These are phyloP conservation scores for Capronia americana DNA, from an alignment of 2,329 filamentous ascomycete species.

Conservation along the genomic window DNA sequence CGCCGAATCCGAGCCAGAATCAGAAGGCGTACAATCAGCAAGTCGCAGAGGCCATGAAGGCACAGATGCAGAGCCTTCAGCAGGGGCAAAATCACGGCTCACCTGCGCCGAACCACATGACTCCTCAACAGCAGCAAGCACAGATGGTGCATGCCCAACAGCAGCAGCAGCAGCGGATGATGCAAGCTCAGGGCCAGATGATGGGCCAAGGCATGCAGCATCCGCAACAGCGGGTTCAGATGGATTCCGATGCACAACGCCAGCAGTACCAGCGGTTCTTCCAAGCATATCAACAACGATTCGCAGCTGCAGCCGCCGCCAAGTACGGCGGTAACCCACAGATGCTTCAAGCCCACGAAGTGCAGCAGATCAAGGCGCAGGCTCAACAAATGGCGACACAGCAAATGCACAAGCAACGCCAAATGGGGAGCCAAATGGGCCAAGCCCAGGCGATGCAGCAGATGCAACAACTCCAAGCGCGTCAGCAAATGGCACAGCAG, in stretches of 20 bases:
- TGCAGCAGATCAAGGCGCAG: conserved; percentile 32
- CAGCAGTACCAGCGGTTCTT: conserved; percentile 30
- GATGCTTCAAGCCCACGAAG: conserved; percentile 33
- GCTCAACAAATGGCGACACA: conserved; percentile 29
- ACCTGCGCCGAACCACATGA: conserved; percentile 37
- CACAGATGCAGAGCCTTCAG: conserved; percentile 37
- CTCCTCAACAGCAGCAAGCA: conserved; percentile 34
- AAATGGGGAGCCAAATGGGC: conserved; percentile 13
- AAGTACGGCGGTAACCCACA: conserved; percentile 37
- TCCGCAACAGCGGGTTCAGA: conserved; percentile 33
- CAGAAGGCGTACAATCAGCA: conserved; percentile 35
- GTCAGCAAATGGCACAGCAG: conserved; percentile 29
- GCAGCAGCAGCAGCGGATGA: conserved; percentile 34
- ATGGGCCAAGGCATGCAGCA: conserved; percentile 29
- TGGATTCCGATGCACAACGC: conserved; percentile 29
- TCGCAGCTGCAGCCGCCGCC: conserved; percentile 31
- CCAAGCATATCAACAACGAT: conserved; percentile 27
- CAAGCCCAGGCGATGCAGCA: conserved; percentile 12
- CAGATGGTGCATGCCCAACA: conserved; percentile 34
- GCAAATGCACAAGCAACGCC: conserved; percentile 27
- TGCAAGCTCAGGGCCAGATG: conserved; percentile 33
- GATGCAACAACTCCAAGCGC: conserved; percentile 24
- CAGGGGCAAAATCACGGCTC: conserved; percentile 32
- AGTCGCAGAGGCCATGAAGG: conserved; percentile 35
- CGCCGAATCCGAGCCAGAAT: conserved; percentile 41